Base-by-base conservation (phyloP, 1,284 basidiomycete genomes). In the Phellopilus nigrolimitatus region DNA sequence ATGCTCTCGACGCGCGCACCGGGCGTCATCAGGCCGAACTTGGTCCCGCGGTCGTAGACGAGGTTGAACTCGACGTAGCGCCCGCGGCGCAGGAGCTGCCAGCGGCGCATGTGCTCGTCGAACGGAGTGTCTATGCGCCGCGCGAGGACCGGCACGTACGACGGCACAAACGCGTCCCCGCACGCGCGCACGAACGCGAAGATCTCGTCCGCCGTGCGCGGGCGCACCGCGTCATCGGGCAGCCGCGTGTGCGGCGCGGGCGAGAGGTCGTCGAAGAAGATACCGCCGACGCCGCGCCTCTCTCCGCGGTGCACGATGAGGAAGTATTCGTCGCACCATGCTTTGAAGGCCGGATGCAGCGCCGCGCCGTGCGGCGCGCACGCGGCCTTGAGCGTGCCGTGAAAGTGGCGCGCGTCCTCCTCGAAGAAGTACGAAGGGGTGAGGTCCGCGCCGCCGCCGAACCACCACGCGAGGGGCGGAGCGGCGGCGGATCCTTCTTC, bases 281-380 rank as follows among this genome's bases (percentile, higher is more conserved):
- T 76, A 0, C 97, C 97, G 19, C 97, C 97, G 34, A 99, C 71
- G 2, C 97, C 97, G 21, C 95, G 82, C 1, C 82, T 71, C 71
- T 99, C 95, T 27, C 74, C 71, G n/a, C 95, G 84, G 65, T 99
- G 95, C n/a, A 89, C 77, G 61, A 98, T 86, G 70, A 75, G 87
- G 69, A 99, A 99, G 73, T 99, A 99, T 64, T 91, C 84, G 71
- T 99, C 97, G 72, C 95, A 98, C 93, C 94, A 98, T 60, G 79
- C 78, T 68, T 99, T 99, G 79, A 95, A 94, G 1, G 75, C 70
- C 3, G 81, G 79, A 70, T 93, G 92, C 55, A 95, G 78, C 24
- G 73, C 70, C 2, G 72, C 55, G 41, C 90, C 82, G 66, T 94
- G 84, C 36, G 71, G 66, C 61, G 89, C 87, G 66, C 91, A 95